Percentiles rank a stretch among this genome's conserved stretches.
Conservation (phyloP, 768 basidiomycete species). For the Termitomyces heimii region DNA sequence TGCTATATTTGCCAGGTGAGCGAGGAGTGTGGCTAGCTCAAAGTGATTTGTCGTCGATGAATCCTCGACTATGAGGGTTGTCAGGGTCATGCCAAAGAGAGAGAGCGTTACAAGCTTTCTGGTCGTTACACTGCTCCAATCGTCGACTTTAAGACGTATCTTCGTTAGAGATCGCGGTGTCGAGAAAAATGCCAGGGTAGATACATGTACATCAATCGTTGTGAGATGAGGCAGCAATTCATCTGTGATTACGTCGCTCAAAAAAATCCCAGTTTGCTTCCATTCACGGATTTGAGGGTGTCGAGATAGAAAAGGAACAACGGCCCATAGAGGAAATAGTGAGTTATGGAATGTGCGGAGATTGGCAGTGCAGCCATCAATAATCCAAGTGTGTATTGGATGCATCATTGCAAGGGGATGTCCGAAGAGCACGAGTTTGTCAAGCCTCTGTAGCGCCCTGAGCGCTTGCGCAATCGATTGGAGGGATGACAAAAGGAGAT, state of each 20-base stretch:
- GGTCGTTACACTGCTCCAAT: background rate
- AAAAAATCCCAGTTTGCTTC: conserved; percentile 10
- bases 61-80: conserved; percentile 9
- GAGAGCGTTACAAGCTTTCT: conserved; percentile 8
- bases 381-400: conserved; percentile 15
- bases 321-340: conserved; percentile 12
- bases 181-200: conserved; percentile 7
- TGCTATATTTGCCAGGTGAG: background rate
- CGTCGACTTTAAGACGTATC: conserved; percentile 8
- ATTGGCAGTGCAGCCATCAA: conserved; percentile 15
- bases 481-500: conserved; percentile 12
- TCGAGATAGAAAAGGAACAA: conserved; percentile 13
- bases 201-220: conserved; percentile 10
- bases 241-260: conserved; percentile 4
- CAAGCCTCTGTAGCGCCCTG: conserved; percentile 8
- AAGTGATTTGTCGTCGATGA: background rate
- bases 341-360: conserved; percentile 13
- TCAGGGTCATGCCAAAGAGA: conserved; percentile 8
- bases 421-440: conserved; percentile 11
- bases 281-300: conserved; percentile 12
- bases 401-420: conserved; percentile 18
- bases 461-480: conserved; percentile 14
- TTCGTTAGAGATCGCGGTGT: conserved; percentile 7
- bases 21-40: background rate
- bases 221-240: conserved; percentile 10